Evolutionary conservation across 2,329 filamentous ascomycete species (phyloP).

Genomic region (Colletotrichum sidae): DNA sequence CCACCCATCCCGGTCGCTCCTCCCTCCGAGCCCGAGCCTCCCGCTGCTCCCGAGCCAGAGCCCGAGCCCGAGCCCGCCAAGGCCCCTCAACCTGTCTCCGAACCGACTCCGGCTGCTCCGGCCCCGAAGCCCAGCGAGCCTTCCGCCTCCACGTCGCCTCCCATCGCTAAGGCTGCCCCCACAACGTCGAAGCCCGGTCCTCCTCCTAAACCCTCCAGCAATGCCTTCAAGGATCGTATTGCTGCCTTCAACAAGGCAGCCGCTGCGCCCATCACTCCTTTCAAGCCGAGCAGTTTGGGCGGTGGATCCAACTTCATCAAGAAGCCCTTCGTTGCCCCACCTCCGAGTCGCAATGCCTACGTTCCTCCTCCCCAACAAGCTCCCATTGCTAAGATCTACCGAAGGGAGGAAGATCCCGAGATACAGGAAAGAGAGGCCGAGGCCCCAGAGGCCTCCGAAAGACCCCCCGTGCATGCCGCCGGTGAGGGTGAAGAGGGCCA

Average conservation of each 20-base stretch:
- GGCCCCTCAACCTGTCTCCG: conserved; percentile 45
- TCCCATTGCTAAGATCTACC: conserved; percentile 80
- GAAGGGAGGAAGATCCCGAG: conserved; percentile 87
- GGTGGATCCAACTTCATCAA: conserved; percentile 82
- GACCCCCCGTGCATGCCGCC: conserved; percentile 65
- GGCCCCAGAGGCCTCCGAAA: conserved; percentile 74
- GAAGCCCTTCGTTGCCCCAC: conserved; percentile 96
- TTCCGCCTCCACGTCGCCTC: conserved; percentile 49
- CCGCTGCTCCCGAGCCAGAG: conserved; percentile 49
- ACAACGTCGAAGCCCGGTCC: conserved; percentile 61
- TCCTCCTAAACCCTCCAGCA: conserved; percentile 79
- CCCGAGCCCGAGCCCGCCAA: conserved; percentile 47
- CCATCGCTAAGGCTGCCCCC: conserved; percentile 52
- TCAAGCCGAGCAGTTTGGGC: conserved; percentile 79
- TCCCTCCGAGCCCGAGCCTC: conserved; percentile 48
- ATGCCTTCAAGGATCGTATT: conserved; percentile 93
- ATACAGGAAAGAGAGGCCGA: conserved; percentile 75
- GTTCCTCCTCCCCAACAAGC: conserved; percentile 80
- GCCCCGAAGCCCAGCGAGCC: conserved; percentile 53
- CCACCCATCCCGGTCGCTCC: conserved; percentile 44
- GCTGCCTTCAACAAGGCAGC: conserved; percentile 95
- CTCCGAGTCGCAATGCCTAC: conserved; percentile 91
- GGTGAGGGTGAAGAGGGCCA: conserved; percentile 63
- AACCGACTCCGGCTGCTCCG: conserved; percentile 42
- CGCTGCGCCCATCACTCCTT: conserved; percentile 87